A percentile compares a stretch with the other conserved stretches of the same genome.
Conservation (phyloP, 495 filamentous ascomycete species). For the Aspergillus ostianus region DNA sequence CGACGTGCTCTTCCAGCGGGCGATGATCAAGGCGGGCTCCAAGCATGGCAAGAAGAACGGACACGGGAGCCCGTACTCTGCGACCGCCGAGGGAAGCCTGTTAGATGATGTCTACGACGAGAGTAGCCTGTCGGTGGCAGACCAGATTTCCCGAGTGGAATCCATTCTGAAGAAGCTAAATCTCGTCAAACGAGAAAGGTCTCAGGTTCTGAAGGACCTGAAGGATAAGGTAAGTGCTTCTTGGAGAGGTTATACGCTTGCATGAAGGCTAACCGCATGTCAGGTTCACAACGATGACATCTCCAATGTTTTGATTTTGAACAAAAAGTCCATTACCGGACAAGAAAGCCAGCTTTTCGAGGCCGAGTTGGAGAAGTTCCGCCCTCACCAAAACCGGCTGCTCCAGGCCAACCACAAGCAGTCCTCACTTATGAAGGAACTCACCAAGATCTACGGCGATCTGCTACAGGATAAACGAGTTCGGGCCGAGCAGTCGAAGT, state of each 20-base stretch:
- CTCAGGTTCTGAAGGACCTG: constrained; percentile 90
- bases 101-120: constrained; percentile 91
- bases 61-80: constrained; percentile 56
- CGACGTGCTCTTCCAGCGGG: constrained; percentile 84
- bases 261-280: constrained; percentile 6
- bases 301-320: constrained; percentile 92
- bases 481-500: constrained; percentile 88
- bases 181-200: constrained; percentile 83
- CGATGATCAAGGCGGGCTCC: constrained; percentile 65
- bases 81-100: constrained; percentile 67
- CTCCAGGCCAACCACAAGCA: constrained; percentile 94
- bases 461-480: constrained; percentile 94
- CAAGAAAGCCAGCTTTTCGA: constrained; percentile 91
- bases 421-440: constrained; percentile 87
- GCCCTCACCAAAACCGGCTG: constrained; percentile 86
- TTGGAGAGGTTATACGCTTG: background rate
- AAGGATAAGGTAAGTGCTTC: constrained; percentile 79
- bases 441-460: constrained; percentile 82
- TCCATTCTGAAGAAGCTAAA: constrained; percentile 89
- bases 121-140: constrained; percentile 71
- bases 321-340: constrained; percentile 85
- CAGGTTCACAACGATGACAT: constrained; percentile 96
- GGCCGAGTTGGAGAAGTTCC: constrained; percentile 92
- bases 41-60: constrained; percentile 62
- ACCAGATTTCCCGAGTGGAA: constrained; percentile 87